These are phyloP conservation scores for Calocybe indica DNA, from an alignment of 768 basidiomycete genomes.

Conservation along the genomic window DNA sequence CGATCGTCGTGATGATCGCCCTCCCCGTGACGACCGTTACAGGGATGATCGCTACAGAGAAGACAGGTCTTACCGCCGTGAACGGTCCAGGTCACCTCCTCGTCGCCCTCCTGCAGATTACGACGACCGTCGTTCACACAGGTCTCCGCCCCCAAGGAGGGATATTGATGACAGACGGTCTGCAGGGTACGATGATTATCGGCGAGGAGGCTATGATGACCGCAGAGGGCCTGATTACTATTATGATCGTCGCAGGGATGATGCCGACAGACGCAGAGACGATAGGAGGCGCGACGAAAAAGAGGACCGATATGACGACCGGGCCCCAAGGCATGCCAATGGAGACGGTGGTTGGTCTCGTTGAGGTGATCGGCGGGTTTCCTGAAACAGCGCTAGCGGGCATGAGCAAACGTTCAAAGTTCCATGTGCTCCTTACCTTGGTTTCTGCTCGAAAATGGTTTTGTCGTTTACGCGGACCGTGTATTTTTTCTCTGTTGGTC, in stretches of 20 bases:
- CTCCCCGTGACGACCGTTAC: constrained; percentile 48
- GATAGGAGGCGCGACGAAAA: constrained; percentile 80
- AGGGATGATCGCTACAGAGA: constrained; percentile 56
- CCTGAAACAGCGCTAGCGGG: constrained; percentile 23
- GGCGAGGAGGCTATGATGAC: constrained; percentile 80
- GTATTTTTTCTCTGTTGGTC: constrained; percentile 19
- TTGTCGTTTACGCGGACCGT: constrained; percentile 52
- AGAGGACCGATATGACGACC: constrained; percentile 76
- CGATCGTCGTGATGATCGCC: constrained; percentile 58
- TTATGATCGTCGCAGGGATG: constrained; percentile 87
- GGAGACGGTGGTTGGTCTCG: constrained; percentile 76
- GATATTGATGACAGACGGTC: constrained; percentile 81
- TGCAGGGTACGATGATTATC: constrained; percentile 90
- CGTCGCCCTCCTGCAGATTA: constrained; percentile 52
- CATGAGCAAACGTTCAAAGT: constrained; percentile 30
- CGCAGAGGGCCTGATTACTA: constrained; percentile 79
- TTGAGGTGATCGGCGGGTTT: constrained; percentile 35
- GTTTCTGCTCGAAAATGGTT: constrained; percentile 41
- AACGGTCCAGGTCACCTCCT: constrained; percentile 78
- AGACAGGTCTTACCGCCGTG: constrained; percentile 59
- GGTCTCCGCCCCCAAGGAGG: constrained; percentile 78
- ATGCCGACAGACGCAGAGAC: constrained; percentile 61
- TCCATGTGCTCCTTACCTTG: constrained; percentile 42
- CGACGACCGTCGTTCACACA: constrained; percentile 67
- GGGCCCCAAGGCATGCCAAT: constrained; percentile 66